Conservation (phyloP, 2,329 filamentous ascomycete genomes). For the Penicillium psychrosexuale region DNA sequence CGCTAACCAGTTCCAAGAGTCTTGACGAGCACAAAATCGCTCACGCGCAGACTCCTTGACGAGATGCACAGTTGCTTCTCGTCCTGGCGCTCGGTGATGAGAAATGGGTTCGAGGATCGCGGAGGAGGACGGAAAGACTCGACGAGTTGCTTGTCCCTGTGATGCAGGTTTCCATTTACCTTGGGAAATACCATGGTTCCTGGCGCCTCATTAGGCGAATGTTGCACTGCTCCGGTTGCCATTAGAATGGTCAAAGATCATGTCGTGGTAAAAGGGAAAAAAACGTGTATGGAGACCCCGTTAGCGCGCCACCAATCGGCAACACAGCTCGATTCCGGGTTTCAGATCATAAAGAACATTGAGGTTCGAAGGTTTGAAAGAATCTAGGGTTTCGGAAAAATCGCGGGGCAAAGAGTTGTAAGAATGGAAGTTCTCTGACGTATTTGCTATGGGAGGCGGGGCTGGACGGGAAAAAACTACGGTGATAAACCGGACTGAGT, state of each 20-base stretch:
- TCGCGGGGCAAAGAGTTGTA: slow-evolving; percentile 4
- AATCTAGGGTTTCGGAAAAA: slow-evolving; percentile 1
- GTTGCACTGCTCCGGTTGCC: slow-evolving; percentile 41
- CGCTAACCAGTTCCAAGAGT: slow-evolving; percentile 50
- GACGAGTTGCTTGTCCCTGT: slow-evolving; percentile 32
- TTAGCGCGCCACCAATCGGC: slow-evolving; percentile 25
- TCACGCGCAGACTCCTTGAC: slow-evolving; percentile 37
- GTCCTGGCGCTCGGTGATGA: slow-evolving; percentile 39
- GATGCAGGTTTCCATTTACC: slow-evolving; percentile 22
- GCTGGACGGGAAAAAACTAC: slow-evolving; percentile 20
- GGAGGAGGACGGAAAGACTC: slow-evolving; percentile 28
- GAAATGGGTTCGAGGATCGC: slow-evolving; percentile 35
- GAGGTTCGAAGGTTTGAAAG: not conserved
- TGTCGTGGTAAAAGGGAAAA: slow-evolving; percentile 22
- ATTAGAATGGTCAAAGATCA: slow-evolving; percentile 36
- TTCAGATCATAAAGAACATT: slow-evolving; percentile 12
- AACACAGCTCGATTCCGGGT: slow-evolving; percentile 13
- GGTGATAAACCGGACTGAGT: slow-evolving; percentile 25
- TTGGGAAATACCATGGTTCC: slow-evolving; percentile 19
- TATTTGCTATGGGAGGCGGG: slow-evolving; percentile 22
- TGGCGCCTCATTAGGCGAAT: slow-evolving; percentile 31
- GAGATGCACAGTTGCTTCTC: slow-evolving; percentile 40
- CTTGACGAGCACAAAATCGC: slow-evolving; percentile 48
- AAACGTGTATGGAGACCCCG: slow-evolving; percentile 18
- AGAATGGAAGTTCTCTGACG: slow-evolving; percentile 22